Evolutionary conservation across 1,139 yeast genomes (phyloP), one percentile per base, ranked within the genome.

Genomic region (Blastobotrys ciferrii): DNA sequence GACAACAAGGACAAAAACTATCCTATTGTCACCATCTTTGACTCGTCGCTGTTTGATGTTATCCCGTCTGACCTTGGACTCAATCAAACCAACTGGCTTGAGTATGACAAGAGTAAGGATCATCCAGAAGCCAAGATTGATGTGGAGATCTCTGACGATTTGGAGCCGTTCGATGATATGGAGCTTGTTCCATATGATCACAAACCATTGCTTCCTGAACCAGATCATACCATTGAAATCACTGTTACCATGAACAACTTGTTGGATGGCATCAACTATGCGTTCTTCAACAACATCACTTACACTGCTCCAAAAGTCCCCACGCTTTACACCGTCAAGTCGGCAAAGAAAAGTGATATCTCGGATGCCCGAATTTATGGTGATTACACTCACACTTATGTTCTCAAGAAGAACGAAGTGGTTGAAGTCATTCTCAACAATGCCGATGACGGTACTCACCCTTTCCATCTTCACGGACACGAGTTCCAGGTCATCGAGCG

Each of bases 401-500:
- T 91, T 9, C 68, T 89, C 52, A 82, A 82, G 57, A 78, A 83
- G 58, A 82, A 81, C 82, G 62, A 71, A 76, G 58, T 60, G 66
- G 71, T 85, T 17, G 88, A 86, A 58, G 75, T 86, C 55, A 81
- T 83, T 12, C 61, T 86, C 42, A 85, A 85, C 71, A 84, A 84
- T 64, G 69, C 68, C 57, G 94, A 86, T 65, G 77, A 85, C 4
- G 94, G 94, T 59, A 81, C 75, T 58, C 95, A 86, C 71, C 94
- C 95, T n/a, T 86, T 86, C 83, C 94, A 86, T 70, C 72, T 86
- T 61, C 95, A 86, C 68, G 95, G 95, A 1, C 94, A 85, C 63
- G 75, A 64, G 36, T 86, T 85, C 78, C 94, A 86, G 67, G 69
- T 84, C 41, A 63, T 85, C 54, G 75, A 74, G 43, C 77, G 89